A percentile compares a stretch with the other conserved stretches of the same genome.
Evolutionary conservation across 192 early-diverging fungal genomes (phyloP).

Genomic region (Rhizophagus clarus): DNA sequence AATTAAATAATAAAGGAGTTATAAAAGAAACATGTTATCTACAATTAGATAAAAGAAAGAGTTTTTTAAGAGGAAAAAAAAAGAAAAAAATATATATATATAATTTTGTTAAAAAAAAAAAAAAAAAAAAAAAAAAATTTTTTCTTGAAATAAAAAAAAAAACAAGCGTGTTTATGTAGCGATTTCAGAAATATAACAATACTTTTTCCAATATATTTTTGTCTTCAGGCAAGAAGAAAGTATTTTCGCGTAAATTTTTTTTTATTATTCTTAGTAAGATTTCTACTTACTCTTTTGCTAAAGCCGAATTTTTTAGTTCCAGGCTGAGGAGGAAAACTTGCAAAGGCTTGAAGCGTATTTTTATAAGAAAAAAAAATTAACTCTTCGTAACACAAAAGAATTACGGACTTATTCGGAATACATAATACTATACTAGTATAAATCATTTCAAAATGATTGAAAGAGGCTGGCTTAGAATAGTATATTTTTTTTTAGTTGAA

Average conservation of each 20-base stretch:
- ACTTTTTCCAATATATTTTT: background rate
- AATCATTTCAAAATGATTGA: background rate
- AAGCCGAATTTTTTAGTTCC: conserved; percentile 11
- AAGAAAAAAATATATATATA: no score
- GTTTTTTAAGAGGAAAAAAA: no score
- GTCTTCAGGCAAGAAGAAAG: background rate
- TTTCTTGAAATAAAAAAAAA: background rate
- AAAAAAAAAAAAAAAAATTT: background rate
- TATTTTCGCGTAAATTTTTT: background rate
- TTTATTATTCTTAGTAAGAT: background rate
- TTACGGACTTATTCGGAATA: background rate
- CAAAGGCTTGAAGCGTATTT: background rate
- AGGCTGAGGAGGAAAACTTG: background rate
- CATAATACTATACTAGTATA: background rate
- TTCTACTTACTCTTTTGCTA: conserved; percentile 18
- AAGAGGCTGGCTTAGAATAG: background rate
- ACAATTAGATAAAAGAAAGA: no score
- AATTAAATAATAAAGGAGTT: background rate
- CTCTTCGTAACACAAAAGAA: background rate
- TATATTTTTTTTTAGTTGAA: background rate
- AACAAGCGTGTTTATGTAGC: background rate
- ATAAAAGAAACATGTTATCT: background rate
- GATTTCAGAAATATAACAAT: background rate
- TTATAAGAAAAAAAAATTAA: background rate
- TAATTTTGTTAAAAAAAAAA: no score